Evolutionary conservation across 495 filamentous ascomycete species (phyloP).

Genomic region (Penicillium macrosclerotiorum): DNA sequence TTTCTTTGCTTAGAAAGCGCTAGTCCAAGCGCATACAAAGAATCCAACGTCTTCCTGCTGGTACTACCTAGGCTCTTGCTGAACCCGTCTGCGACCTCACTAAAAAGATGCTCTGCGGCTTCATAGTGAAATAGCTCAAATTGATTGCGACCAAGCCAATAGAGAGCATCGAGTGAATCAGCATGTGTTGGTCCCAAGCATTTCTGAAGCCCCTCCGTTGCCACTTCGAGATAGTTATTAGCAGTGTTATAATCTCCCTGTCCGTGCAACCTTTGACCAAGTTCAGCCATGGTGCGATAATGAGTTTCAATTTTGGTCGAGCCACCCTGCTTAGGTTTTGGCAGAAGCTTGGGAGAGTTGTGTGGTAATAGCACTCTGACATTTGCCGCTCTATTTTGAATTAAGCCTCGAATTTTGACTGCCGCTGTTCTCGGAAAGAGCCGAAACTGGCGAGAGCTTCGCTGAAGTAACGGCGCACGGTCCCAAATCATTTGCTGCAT

Average conservation of each 20-base stretch:
- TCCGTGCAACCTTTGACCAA: background rate
- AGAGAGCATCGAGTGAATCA: background rate
- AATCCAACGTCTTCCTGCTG: background rate
- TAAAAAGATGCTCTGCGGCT: background rate
- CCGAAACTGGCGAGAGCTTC: background rate
- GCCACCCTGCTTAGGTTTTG: background rate
- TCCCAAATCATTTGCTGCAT: background rate
- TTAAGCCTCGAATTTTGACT: too few relatives aligned
- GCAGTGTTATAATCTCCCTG: background rate
- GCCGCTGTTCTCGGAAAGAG: background rate
- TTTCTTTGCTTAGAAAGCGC: constrained; percentile 2
- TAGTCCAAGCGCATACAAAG: background rate
- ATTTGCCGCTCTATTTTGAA: too few relatives aligned
- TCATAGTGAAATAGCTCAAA: background rate
- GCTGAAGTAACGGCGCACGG: background rate
- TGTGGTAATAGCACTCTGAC: background rate
- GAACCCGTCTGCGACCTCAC: background rate
- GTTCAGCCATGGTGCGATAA: constrained; percentile 1
- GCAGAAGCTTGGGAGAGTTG: background rate
- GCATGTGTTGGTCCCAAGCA: background rate
- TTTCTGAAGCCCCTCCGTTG: background rate
- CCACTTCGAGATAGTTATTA: background rate
- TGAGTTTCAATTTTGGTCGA: background rate
- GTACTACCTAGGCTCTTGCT: background rate
- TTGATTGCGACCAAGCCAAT: constrained; percentile 2